Evolutionary conservation across 2,329 filamentous ascomycete genomes (phyloP).

Genomic region (Pseudocercospora fuligena): DNA sequence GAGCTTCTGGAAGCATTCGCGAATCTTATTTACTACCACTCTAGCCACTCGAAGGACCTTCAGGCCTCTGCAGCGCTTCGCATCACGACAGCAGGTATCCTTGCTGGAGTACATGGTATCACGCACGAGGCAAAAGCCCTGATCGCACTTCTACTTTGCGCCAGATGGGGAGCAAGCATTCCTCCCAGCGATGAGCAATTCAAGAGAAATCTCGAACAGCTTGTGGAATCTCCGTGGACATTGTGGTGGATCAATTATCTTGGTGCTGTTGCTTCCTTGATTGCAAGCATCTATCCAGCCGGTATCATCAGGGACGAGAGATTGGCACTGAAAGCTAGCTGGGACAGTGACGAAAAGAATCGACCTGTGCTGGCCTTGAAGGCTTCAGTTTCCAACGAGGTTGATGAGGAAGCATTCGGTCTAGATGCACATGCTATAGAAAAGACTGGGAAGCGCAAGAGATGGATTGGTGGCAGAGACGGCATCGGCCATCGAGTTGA

Average conservation of each 20-base stretch:
- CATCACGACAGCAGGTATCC: conserved; percentile 69
- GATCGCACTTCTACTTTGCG: conserved; percentile 72
- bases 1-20: conserved; percentile 60
- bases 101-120: conserved; percentile 72
- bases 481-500: conserved; percentile 49
- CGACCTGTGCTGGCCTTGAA: conserved; percentile 51
- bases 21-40: conserved; percentile 61
- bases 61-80: conserved; percentile 72
- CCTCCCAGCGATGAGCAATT: conserved; percentile 63
- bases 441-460: conserved; percentile 65
- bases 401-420: conserved; percentile 49
- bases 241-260: conserved; percentile 71
- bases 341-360: conserved; percentile 49
- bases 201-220: conserved; percentile 56
- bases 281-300: conserved; percentile 66
- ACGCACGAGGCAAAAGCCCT: conserved; percentile 73
- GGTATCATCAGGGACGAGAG: conserved; percentile 53
- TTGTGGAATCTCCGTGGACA: conserved; percentile 57
- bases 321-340: conserved; percentile 48
- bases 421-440: conserved; percentile 52
- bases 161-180: conserved; percentile 73
- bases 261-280: conserved; percentile 62
- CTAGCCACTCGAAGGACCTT: conserved; percentile 50
- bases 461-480: conserved; percentile 54
- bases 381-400: conserved; percentile 45